phyloP scores from a whole-genome alignment of 2,329 filamentous ascomycete species.

The Xylaria sp. region DNA sequence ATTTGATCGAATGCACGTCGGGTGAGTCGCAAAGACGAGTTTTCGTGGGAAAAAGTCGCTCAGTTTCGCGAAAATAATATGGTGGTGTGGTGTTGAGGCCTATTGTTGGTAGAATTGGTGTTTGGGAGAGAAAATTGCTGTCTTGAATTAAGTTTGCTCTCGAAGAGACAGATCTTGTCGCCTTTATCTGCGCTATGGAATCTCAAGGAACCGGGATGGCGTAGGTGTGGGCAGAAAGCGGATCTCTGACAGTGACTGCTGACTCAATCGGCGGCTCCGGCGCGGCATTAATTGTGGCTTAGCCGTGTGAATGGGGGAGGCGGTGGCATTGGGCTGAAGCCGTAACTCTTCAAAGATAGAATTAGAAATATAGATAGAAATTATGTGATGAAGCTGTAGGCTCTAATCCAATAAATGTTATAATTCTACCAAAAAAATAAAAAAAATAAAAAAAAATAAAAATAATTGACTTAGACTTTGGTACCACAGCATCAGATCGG shows the following conservation, averaged over 20 bases:
- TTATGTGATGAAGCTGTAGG: too few species aligned
- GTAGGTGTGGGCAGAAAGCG: slow-evolving; percentile 46
- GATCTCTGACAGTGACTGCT: slow-evolving; percentile 41
- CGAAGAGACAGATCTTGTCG: slow-evolving; percentile 14
- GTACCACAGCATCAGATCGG: too few species aligned
- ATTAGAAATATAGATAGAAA: too few species aligned
- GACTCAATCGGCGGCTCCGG: slow-evolving; percentile 49
- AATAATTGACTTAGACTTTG: too few species aligned
- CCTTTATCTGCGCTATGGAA: slow-evolving; percentile 46
- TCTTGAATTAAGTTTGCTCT: not conserved
- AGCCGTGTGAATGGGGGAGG: slow-evolving; percentile 3
- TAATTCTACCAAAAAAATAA: too few species aligned
- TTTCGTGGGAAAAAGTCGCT: not conserved
- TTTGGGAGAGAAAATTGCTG: slow-evolving; percentile 7
- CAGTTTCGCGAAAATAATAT: not conserved
- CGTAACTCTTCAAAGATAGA: too few species aligned
- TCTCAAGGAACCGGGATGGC: slow-evolving; percentile 49
- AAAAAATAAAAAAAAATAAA: too few species aligned
- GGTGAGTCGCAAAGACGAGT: slow-evolving; percentile 1
- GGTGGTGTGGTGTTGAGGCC: not conserved
- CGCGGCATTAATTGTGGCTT: slow-evolving; percentile 30
- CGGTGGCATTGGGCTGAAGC: slow-evolving; percentile 3
- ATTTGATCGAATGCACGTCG: slow-evolving; percentile 18
- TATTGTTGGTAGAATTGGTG: not conserved
- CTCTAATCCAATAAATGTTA: too few species aligned